phyloP scores from a whole-genome alignment of 257 asterid genomes.

The Ballota nigra region DNA sequence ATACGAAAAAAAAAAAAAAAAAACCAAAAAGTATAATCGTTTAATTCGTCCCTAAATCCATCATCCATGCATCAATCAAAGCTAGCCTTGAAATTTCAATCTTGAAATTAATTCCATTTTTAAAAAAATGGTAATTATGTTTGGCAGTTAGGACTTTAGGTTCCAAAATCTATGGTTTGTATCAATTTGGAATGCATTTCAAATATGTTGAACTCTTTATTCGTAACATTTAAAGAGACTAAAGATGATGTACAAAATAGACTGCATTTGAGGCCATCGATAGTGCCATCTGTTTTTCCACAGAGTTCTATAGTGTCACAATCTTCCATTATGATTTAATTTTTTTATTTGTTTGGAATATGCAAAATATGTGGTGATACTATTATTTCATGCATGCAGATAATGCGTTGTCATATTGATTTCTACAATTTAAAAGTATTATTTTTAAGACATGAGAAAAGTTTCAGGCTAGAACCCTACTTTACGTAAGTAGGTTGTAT shows the following conservation, averaged over 20 bases:
- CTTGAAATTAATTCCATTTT: no score
- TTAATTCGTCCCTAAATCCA: no score
- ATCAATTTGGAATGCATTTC: not conserved
- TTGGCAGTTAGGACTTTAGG: not conserved
- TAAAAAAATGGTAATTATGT: not conserved
- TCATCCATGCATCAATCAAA: no score
- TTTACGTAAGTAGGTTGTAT: no score
- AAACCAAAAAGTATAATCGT: no score
- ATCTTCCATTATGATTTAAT: not conserved
- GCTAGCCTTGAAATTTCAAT: not conserved
- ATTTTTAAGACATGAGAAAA: no score
- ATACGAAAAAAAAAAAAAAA: no score
- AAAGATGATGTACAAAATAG: not conserved
- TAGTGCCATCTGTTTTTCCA: not conserved
- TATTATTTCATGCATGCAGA: not conserved
- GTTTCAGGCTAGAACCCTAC: no score
- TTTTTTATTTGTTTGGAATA: not conserved
- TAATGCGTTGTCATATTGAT: not conserved
- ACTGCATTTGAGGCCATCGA: not conserved
- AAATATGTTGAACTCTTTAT: no score
- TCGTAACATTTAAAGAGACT: not conserved
- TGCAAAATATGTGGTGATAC: not conserved
- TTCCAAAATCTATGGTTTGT: not conserved
- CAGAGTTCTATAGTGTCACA: not conserved
- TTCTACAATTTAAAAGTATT: no score